A percentile compares a stretch with the other conserved stretches of the same genome.
Evolutionary conservation across 2,329 filamentous ascomycete species (phyloP).

Genomic region (Microcyclospora tardicrescens): DNA sequence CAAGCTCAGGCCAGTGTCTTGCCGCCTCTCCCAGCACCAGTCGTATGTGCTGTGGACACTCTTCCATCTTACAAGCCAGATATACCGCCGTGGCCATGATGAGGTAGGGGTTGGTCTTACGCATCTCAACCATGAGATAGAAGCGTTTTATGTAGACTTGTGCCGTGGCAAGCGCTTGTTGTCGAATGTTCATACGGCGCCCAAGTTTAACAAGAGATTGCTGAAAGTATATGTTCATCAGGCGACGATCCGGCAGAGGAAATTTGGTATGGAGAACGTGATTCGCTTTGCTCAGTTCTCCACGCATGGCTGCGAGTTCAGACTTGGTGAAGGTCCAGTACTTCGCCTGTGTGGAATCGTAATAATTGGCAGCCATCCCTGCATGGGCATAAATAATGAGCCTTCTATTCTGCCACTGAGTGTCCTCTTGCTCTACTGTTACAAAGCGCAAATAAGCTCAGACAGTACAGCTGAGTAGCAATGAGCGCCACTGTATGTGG

Average conservation of each 20-base stretch:
- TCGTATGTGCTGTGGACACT: slow-evolving; percentile 90
- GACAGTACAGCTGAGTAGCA: no score
- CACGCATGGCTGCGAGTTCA: slow-evolving; percentile 61
- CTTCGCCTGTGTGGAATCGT: slow-evolving; percentile 82
- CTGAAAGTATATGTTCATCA: slow-evolving; percentile 84
- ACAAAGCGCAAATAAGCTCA: no score
- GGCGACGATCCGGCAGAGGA: slow-evolving; percentile 66
- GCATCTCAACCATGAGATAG: slow-evolving; percentile 81
- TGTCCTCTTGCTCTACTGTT: no score
- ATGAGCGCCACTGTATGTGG: not conserved
- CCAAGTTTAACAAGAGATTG: slow-evolving; percentile 73
- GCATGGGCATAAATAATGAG: no score
- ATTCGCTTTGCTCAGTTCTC: slow-evolving; percentile 60
- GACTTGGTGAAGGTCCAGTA: slow-evolving; percentile 85
- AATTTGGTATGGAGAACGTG: slow-evolving; percentile 69
- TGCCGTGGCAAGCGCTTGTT: slow-evolving; percentile 87
- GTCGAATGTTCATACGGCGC: slow-evolving; percentile 70
- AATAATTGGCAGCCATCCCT: slow-evolving; percentile 85
- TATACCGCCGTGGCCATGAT: slow-evolving; percentile 90
- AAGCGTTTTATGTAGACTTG: slow-evolving; percentile 92
- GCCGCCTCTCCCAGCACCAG: slow-evolving; percentile 78
- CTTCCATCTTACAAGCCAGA: slow-evolving; percentile 94
- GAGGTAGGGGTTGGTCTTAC: slow-evolving; percentile 84
- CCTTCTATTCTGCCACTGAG: no score
- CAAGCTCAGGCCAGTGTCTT: slow-evolving; percentile 69